Conservation (phyloP, 1,139 yeast genomes). For the Wickerhamomyces sp. region DNA sequence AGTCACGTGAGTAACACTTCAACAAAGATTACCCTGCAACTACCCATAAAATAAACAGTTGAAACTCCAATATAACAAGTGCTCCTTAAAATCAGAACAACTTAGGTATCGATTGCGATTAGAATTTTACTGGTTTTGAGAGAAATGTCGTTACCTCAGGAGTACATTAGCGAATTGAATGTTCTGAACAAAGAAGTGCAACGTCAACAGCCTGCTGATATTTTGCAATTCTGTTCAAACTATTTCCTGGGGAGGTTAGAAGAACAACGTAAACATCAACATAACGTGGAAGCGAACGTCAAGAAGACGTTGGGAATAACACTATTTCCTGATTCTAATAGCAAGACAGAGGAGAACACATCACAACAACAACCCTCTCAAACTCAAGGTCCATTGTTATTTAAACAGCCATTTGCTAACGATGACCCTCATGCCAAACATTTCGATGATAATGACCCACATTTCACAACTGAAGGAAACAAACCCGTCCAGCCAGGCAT, state of each 20-base stretch:
- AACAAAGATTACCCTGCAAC: no score
- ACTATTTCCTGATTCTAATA: constrained; percentile 37
- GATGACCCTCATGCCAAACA: constrained; percentile 58
- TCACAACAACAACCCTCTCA: constrained; percentile 1
- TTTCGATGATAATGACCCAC: constrained; percentile 20
- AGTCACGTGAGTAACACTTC: neutral
- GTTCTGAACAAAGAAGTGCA: constrained; percentile 60
- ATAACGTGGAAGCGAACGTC: constrained; percentile 50
- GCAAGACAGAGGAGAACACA: neutral
- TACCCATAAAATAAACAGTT: neutral
- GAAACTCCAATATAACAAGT: neutral
- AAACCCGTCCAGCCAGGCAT: constrained; percentile 13
- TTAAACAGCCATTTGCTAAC: constrained; percentile 62
- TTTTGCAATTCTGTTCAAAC: constrained; percentile 71
- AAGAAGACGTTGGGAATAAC: constrained; percentile 45
- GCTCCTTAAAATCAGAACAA: neutral
- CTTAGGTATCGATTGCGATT: no score
- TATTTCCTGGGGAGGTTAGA: constrained; percentile 61
- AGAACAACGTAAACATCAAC: constrained; percentile 52
- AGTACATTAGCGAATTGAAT: constrained; percentile 51
- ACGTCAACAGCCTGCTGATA: constrained; percentile 60
- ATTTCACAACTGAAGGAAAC: constrained; percentile 4
- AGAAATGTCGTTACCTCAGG: constrained; percentile 24
- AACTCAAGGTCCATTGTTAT: constrained; percentile 23
- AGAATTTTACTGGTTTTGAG: neutral